Conservation (phyloP, 192 early-diverging fungal species). For the Entomortierella lignicola region DNA sequence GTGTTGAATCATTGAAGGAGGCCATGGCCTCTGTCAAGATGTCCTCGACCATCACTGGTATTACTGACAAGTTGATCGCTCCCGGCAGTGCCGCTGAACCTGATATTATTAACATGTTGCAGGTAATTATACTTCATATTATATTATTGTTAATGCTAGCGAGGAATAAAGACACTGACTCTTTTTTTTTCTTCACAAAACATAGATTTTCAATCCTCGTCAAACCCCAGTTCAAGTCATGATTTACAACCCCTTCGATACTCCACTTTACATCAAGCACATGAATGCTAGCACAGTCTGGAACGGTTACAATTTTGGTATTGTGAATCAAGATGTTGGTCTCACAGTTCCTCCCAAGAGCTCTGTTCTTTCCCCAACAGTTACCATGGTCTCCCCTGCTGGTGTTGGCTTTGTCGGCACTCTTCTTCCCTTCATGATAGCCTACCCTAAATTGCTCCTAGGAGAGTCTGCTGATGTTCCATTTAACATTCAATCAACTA, state of each 20-base stretch:
- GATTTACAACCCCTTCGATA: conserved; percentile 67
- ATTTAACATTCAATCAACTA: conserved; percentile 43
- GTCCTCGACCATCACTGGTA: conserved; percentile 55
- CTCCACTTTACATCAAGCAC: conserved; percentile 58
- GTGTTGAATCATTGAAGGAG: conserved; percentile 55
- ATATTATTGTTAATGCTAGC: too few species aligned
- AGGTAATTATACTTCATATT: too few species aligned
- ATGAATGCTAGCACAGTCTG: conserved; percentile 56
- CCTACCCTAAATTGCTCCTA: conserved; percentile 23
- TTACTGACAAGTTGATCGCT: conserved; percentile 54
- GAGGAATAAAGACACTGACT: too few species aligned
- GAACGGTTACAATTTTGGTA: conserved; percentile 59
- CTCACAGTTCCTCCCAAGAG: conserved; percentile 31
- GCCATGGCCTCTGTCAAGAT: conserved; percentile 61
- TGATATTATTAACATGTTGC: conserved; percentile 29
- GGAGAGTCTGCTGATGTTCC: conserved; percentile 25
- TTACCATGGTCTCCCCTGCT: conserved; percentile 47
- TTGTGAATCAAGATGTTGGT: conserved; percentile 59
- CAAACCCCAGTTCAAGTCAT: conserved; percentile 57
- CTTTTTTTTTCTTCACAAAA: too few species aligned
- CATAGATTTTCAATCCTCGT: conserved; percentile 12
- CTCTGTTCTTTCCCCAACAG: conserved; percentile 30
- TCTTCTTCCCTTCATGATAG: conserved; percentile 30
- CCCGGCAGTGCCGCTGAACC: conserved; percentile 34
- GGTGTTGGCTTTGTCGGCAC: conserved; percentile 35